These are phyloP conservation scores for Cladosporium sphaerospermum DNA, from an alignment of 2,329 filamentous ascomycete species.

Conservation along the genomic window DNA sequence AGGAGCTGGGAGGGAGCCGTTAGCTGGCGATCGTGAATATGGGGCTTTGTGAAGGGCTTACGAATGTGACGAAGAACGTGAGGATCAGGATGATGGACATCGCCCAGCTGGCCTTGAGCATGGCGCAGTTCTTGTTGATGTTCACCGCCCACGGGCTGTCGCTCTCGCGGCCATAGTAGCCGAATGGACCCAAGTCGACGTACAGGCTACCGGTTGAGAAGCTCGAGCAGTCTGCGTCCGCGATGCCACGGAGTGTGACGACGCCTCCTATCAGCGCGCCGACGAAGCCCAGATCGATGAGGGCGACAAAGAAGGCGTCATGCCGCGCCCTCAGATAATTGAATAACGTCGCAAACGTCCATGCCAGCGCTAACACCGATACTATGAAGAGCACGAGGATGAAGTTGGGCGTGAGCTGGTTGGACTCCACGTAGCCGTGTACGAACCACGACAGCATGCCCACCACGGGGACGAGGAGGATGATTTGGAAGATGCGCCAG, in stretches of 20 bases:
- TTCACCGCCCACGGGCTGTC: slow-evolving; percentile 46
- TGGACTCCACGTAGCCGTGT: slow-evolving; percentile 50
- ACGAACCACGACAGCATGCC: slow-evolving; percentile 62
- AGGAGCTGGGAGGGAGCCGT: slow-evolving; percentile 39
- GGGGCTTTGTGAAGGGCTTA: slow-evolving; percentile 35
- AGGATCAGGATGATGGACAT: slow-evolving; percentile 83
- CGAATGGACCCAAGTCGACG: slow-evolving; percentile 41
- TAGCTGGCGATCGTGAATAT: background rate
- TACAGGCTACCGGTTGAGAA: slow-evolving; percentile 15
- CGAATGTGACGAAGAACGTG: slow-evolving; percentile 70
- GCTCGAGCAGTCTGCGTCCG: slow-evolving; percentile 58
- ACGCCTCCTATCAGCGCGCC: slow-evolving; percentile 68
- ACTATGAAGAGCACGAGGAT: slow-evolving; percentile 62
- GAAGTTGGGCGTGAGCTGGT: slow-evolving; percentile 53
- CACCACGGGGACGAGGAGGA: slow-evolving; percentile 57
- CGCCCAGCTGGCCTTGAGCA: slow-evolving; percentile 87
- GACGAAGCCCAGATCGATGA: slow-evolving; percentile 77
- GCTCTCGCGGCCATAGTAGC: slow-evolving; percentile 25
- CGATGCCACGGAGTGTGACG: slow-evolving; percentile 51
- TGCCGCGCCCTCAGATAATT: slow-evolving; percentile 54
- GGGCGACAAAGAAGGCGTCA: slow-evolving; percentile 54
- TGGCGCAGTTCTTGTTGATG: slow-evolving; percentile 72
- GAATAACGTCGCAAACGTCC: slow-evolving; percentile 56
- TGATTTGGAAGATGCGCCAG: slow-evolving; percentile 55
- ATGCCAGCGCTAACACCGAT: slow-evolving; percentile 54